Percentiles rank a stretch among this genome's conserved stretches.
phyloP scores from a whole-genome alignment of 2,329 filamentous ascomycete genomes.

The Microdochium paspali region DNA sequence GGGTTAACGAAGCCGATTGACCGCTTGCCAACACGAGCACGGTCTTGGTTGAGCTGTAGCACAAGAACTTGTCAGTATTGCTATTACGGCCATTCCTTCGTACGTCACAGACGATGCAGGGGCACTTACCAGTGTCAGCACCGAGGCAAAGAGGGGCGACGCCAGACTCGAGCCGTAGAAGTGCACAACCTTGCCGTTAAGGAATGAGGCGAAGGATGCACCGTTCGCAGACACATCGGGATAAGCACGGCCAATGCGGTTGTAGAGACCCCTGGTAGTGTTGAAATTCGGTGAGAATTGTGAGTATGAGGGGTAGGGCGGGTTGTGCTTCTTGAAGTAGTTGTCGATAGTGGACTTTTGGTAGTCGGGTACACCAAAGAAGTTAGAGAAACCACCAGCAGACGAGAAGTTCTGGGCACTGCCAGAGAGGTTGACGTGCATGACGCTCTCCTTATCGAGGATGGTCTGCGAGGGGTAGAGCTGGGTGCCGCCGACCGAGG shows the following conservation, averaged over 20 bases:
- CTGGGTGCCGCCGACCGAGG: conserved; percentile 27
- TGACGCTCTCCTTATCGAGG: conserved; percentile 6
- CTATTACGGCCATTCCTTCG: not conserved
- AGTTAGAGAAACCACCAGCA: conserved; percentile 32
- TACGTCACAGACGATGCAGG: not conserved
- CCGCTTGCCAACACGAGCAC: conserved; percentile 19
- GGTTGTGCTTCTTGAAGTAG: conserved; percentile 22
- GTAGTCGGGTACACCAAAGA: conserved; percentile 28
- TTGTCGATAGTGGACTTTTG: conserved; percentile 25
- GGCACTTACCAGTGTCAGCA: conserved; percentile 39
- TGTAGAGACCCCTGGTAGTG: conserved; percentile 1
- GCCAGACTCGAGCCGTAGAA: conserved; percentile 28
- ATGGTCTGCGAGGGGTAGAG: conserved; percentile 9
- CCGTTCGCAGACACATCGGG: conserved; percentile 4
- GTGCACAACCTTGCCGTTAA: not conserved
- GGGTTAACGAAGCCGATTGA: conserved; percentile 28
- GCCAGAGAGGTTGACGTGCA: conserved; percentile 10
- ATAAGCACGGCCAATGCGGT: conserved; percentile 1
- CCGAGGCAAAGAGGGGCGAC: conserved; percentile 40
- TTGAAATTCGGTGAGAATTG: conserved; percentile 1
- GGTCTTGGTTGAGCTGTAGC: conserved; percentile 22
- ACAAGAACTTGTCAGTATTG: not conserved
- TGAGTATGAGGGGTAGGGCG: conserved; percentile 1
- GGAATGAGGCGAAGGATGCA: not conserved
- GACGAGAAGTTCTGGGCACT: conserved; percentile 16